Conservation (phyloP, 73 alveolate species). For the Paramecium tetraurelia region DNA sequence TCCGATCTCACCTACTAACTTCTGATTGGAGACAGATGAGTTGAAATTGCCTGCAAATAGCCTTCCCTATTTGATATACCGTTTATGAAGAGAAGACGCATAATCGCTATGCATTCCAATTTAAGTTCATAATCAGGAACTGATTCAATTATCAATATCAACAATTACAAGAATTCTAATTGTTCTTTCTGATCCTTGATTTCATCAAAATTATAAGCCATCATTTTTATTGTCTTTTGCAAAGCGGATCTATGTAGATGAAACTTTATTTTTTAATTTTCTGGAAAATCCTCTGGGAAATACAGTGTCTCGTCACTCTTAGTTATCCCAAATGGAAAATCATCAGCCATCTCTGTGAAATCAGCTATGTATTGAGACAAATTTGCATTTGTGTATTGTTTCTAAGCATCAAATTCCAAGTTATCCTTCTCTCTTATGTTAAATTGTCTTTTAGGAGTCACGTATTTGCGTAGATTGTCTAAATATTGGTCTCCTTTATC, state of each 20-base stretch:
- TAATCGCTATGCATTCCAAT: slow-evolving; percentile 11
- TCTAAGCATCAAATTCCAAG: neutral
- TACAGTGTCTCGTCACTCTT: neutral
- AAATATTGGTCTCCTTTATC: slow-evolving; percentile 11
- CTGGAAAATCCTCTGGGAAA: slow-evolving; percentile 31
- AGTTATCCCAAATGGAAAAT: slow-evolving; percentile 37
- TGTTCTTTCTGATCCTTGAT: slow-evolving; percentile 2
- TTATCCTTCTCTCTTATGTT: neutral
- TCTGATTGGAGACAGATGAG: neutral
- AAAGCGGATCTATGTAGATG: slow-evolving; percentile 4
- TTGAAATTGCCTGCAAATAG: neutral
- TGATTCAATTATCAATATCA: neutral
- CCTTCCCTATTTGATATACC: neutral
- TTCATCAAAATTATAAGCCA: slow-evolving; percentile 38
- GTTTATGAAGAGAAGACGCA: neutral
- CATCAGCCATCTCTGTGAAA: neutral
- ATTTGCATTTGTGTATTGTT: neutral
- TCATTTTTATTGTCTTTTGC: neutral
- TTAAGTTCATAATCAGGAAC: slow-evolving; percentile 11
- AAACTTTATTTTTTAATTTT: neutral
- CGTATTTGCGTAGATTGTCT: neutral
- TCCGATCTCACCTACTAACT: neutral
- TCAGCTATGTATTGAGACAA: neutral
- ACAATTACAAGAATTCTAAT: neutral
- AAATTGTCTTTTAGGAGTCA: neutral